Conservation (phyloP, 345 rosid species). For the Syzygium aromaticum region DNA sequence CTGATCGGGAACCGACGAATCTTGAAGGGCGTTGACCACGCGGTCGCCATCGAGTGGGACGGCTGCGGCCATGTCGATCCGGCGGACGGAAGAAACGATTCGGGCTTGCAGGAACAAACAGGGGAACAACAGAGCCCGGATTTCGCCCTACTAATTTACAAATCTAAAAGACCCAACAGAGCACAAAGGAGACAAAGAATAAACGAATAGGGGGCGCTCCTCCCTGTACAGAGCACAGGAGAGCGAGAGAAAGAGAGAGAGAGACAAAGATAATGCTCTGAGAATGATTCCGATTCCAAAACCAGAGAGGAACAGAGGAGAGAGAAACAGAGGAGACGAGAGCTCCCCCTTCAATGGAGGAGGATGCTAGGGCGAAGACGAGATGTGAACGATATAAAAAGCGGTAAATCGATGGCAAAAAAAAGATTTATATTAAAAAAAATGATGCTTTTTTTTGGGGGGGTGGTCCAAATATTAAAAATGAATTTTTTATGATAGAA, state of each 20-base stretch:
- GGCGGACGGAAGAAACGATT: neutral
- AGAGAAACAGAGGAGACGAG: neutral
- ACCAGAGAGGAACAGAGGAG: too few relatives aligned
- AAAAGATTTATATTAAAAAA: neutral
- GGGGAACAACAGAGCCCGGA: neutral
- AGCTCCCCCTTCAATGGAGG: neutral
- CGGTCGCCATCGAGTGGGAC: constrained; percentile 4
- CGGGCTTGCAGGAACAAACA: neutral
- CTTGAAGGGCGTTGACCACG: constrained; percentile 1
- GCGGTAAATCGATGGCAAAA: neutral
- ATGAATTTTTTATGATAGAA: neutral
- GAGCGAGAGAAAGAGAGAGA: neutral
- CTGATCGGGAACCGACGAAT: constrained; percentile 19
- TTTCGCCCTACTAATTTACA: neutral
- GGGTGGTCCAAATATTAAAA: too few relatives aligned
- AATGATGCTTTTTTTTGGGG: neutral
- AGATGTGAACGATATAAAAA: neutral
- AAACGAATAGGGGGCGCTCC: neutral
- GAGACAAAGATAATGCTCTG: neutral
- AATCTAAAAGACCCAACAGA: neutral
- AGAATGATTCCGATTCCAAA: neutral
- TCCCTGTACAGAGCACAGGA: neutral
- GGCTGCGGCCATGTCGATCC: constrained; percentile 16
- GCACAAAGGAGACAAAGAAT: neutral
- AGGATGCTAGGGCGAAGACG: neutral